These are phyloP conservation scores for Zygosaccharomyces kombuchaensis DNA, from an alignment of 805 yeast species.

Conservation along the genomic window DNA sequence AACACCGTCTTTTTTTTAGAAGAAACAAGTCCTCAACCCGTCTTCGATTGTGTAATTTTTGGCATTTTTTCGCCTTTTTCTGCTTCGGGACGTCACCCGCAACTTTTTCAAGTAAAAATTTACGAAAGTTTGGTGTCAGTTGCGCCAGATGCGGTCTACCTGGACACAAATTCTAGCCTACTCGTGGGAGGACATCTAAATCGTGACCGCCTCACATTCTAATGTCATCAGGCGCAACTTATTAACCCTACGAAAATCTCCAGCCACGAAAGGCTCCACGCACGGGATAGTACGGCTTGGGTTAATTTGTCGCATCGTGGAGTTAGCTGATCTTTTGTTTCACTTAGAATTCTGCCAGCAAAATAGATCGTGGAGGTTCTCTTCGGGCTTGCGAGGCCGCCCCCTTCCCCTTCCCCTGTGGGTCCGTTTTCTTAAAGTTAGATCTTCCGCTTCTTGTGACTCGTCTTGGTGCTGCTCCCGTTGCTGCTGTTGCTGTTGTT, in stretches of 20 bases:
- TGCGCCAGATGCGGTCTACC: neutral
- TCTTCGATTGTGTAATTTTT: constrained; percentile 2
- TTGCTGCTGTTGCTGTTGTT: constrained; percentile 3
- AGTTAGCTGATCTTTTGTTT: neutral
- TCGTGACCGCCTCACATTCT: neutral
- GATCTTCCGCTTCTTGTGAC: neutral
- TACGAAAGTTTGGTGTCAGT: constrained; percentile 6
- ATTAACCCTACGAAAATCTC: neutral
- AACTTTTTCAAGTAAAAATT: constrained; percentile 5
- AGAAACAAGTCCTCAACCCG: constrained; percentile 5
- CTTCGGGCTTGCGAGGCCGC: constrained; percentile 7
- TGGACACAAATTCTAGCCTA: neutral
- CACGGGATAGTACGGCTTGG: neutral
- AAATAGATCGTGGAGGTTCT: constrained; percentile 15
- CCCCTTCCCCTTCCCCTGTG: constrained; percentile 4
- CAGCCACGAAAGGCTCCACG: neutral
- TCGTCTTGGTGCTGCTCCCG: neutral
- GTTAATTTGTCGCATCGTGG: too few relatives aligned
- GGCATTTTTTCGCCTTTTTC: neutral
- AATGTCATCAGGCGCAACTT: neutral
- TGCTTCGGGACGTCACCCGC: constrained; percentile 1
- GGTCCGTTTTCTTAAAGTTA: neutral
- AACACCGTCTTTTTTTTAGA: constrained; percentile 4
- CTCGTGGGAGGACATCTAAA: neutral
- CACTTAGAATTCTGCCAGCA: constrained; percentile 22